phyloP scores from a whole-genome alignment of 441 rosid genomes.

The Pelargonium hybrid region DNA sequence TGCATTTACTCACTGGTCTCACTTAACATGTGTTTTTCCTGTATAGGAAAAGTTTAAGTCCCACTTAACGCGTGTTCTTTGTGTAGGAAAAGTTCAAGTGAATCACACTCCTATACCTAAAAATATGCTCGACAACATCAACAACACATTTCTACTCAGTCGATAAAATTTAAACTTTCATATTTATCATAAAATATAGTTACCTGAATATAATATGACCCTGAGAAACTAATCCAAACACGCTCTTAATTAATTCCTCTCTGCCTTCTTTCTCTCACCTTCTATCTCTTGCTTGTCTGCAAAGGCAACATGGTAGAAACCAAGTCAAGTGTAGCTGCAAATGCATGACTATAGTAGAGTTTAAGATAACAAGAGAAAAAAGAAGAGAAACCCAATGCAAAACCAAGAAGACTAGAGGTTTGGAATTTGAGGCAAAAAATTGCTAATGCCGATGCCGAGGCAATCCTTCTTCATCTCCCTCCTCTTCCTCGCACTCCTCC shows the following conservation, averaged over 20 bases:
- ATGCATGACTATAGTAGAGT: conserved; percentile 5
- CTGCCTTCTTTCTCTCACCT: conserved; percentile 16
- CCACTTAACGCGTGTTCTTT: no score
- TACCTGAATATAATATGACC: no score
- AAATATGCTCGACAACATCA: no score
- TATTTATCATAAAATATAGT: no score
- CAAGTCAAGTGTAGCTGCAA: conserved; percentile 2
- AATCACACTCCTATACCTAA: no score
- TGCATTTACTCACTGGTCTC: no score
- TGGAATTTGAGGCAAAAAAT: conserved; percentile 42
- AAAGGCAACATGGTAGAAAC: conserved; percentile 25
- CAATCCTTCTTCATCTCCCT: conserved; percentile 26
- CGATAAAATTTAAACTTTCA: no score
- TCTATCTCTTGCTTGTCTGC: conserved; percentile 41
- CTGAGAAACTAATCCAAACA: no score
- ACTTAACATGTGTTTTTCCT: no score
- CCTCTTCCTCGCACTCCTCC: conserved; percentile 23
- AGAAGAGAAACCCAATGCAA: conserved; percentile 27
- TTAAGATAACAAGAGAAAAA: conserved; percentile 13
- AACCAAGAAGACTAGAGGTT: conserved; percentile 41
- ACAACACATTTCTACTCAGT: no score
- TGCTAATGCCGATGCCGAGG: conserved; percentile 56
- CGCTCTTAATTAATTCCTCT: conserved; percentile 14
- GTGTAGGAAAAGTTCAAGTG: no score
- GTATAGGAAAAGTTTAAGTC: no score